phyloP scores from a whole-genome alignment of 129 eudicot species.

The carrot (Daucus carota) region DH1_v3.0 NC_030387.2:36655501-36656000 shows the following conservation, averaged over 20 bases:
- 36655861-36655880: not conserved
- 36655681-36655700: not conserved
- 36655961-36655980: not conserved
- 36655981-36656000: not conserved
- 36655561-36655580: not conserved
- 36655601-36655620: not conserved
- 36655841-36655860: not conserved
- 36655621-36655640: conserved; percentile 7
- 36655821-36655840: not conserved
- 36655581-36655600: conserved; percentile 8
- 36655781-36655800: not conserved
- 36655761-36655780: not conserved
- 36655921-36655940: no score
- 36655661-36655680: not conserved
- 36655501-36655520: not conserved
- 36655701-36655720: not conserved
- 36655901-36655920: no score
- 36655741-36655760: not conserved
- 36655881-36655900: not conserved
- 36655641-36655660: not conserved
- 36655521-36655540: not conserved
- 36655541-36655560: not conserved
- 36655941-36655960: no score
- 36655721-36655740: not conserved
- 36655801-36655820: not conserved